Evolutionary conservation across 805 yeast genomes (phyloP).

Genomic region (Lipomyces anomalus): DNA sequence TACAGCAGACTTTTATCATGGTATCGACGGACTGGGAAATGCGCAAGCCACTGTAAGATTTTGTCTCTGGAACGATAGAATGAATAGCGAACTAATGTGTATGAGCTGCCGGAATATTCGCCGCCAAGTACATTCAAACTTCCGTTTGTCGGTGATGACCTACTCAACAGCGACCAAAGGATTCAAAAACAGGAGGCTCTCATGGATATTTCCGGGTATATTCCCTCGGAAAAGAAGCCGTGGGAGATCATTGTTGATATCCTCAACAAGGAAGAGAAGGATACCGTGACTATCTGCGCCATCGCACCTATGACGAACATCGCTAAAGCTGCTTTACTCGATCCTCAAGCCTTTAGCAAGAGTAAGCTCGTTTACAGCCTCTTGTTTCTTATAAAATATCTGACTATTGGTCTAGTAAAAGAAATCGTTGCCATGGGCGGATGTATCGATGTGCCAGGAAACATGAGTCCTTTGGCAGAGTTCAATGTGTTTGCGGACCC

Average conservation of each 20-base stretch:
- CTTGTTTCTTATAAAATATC: neutral
- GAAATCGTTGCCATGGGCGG: constrained; percentile 40
- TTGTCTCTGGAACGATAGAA: too few relatives aligned
- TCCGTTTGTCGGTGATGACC: constrained; percentile 22
- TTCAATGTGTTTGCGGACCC: constrained; percentile 41
- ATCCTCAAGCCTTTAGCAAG: constrained; percentile 34
- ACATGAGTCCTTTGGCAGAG: constrained; percentile 40
- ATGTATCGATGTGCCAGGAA: constrained; percentile 35
- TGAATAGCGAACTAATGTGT: too few relatives aligned
- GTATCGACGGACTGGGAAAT: constrained; percentile 39
- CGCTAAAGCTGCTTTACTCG: constrained; percentile 38
- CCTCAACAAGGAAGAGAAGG: constrained; percentile 33
- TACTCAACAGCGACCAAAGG: constrained; percentile 6
- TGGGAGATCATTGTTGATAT: constrained; percentile 36
- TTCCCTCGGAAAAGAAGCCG: constrained; percentile 29
- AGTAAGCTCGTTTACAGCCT: constrained; percentile 16
- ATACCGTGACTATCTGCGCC: constrained; percentile 36
- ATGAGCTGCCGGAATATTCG: constrained; percentile 34
- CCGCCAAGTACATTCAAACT: constrained; percentile 30
- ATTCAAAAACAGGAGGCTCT: constrained; percentile 7
- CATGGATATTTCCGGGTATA: constrained; percentile 27
- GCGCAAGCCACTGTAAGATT: too few relatives aligned
- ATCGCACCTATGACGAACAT: constrained; percentile 40
- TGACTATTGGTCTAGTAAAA: constrained; percentile 23
- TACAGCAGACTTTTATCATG: constrained; percentile 38